Conservation (phyloP, 1,284 basidiomycete genomes). For the Cutaneotrichosporon sp. region DNA sequence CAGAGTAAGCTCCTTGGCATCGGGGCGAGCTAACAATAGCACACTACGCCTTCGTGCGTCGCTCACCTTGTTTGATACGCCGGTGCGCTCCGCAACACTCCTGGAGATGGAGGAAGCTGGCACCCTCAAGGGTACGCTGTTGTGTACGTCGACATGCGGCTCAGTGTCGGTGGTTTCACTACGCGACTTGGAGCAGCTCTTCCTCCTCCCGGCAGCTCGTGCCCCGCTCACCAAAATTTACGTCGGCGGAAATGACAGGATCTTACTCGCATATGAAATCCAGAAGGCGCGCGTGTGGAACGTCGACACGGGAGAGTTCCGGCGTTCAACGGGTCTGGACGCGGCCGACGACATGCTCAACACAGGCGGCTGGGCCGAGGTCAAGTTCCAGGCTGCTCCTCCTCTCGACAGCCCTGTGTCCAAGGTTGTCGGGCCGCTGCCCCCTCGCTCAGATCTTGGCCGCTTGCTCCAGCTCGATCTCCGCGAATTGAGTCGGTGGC, state of each 20-base stretch:
- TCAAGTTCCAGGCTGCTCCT: slow-evolving; percentile 50
- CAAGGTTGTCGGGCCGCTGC: slow-evolving; percentile 12
- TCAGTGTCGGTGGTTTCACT: slow-evolving; percentile 72
- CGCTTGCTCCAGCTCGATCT: slow-evolving; percentile 29
- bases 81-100: slow-evolving; percentile 29
- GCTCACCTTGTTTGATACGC: slow-evolving; percentile 51
- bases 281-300: slow-evolving; percentile 83
- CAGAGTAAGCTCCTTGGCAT: slow-evolving; percentile 20
- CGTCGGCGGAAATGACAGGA: slow-evolving; percentile 59
- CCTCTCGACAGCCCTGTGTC: slow-evolving; percentile 6
- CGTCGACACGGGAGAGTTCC: slow-evolving; percentile 73
- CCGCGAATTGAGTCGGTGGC: slow-evolving; percentile 20
- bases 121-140: slow-evolving; percentile 61
- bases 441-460: slow-evolving; percentile 13
- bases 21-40: slow-evolving; percentile 9
- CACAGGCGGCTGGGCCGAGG: slow-evolving; percentile 64
- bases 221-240: slow-evolving; percentile 63
- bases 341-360: slow-evolving; percentile 70
- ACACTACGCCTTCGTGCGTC: slow-evolving; percentile 28
- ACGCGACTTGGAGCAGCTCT: slow-evolving; percentile 72
- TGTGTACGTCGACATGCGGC: slow-evolving; percentile 73
- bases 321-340: slow-evolving; percentile 70
- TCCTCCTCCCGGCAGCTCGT: slow-evolving; percentile 70
- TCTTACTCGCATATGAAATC: slow-evolving; percentile 72
- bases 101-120: slow-evolving; percentile 48